Evolutionary conservation across 306 rosid species (phyloP), one percentile per base, ranked within the genome.

Genomic region (Cucurbita pepo): DNA sequence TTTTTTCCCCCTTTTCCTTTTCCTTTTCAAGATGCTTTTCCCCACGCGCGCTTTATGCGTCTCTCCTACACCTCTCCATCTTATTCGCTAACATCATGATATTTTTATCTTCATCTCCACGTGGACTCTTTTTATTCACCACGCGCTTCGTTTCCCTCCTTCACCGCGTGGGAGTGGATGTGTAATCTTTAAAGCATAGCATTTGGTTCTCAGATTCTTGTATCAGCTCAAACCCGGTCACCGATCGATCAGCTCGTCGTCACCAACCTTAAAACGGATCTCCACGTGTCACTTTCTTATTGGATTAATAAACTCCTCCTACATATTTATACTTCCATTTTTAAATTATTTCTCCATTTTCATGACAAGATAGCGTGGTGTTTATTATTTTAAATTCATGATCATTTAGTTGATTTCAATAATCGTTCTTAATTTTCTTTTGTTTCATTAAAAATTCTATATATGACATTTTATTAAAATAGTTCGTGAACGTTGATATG

Each of bases 211-310:
- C 63, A 10, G 38, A 11, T 71, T 79, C n/a, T 15, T 62, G 69
- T 63, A 18, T 34, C 76, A 83, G 72, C 81, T 78, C 21, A 70
- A 73, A 63, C 72, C 77, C 25, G 9, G 14, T 74, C 58, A 70
- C 61, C 61, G 57, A 34, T 63, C 59, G 79, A 73, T 79, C 83
- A 12, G 45, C 77, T 75, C 85, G 84, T 80, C 85, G 87, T 86
- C 87, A 80, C 58, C 72, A 69, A 81, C 87, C 89, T 85, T 81
- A 78, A 81, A 78, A 69, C 56, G 73, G 78, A 66, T 74, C 61
- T 40, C 77, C 83, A 82, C 84, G 85, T 83, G 90, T 87, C 85
- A 8, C 5, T 8, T 52, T 13, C 1, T 76, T 5, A 81, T 13
- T 82, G 83, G 84, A 10, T 1, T 7, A 8, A 14, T 8, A 10